Percentiles rank a stretch among this genome's conserved stretches.
Conservation (phyloP, 176 grass and related monocot genomes). For the Rhipidocladum racemiflorum region DNA sequence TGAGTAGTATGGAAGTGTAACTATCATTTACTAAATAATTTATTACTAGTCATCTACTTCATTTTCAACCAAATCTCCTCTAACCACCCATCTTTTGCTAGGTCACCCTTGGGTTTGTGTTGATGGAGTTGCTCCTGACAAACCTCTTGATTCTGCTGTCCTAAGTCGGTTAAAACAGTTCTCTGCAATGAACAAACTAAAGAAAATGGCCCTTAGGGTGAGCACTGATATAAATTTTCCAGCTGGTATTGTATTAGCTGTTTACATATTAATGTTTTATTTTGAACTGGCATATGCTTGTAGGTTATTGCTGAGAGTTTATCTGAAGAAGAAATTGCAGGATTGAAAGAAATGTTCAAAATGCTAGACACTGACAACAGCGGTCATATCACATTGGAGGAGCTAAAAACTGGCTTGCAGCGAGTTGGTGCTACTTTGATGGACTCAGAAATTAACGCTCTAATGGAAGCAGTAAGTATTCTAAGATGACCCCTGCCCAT, state of each 20-base stretch:
- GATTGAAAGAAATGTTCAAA: slow-evolving; percentile 83
- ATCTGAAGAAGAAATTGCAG: slow-evolving; percentile 81
- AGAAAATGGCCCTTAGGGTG: slow-evolving; percentile 80
- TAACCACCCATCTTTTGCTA: slow-evolving; percentile 16
- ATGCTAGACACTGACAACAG: slow-evolving; percentile 77
- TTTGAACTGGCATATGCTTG: background rate
- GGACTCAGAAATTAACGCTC: slow-evolving; percentile 70
- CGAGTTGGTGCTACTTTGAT: slow-evolving; percentile 70
- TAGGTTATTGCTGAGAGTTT: slow-evolving; percentile 79
- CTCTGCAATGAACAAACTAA: slow-evolving; percentile 86
- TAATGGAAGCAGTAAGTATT: slow-evolving; percentile 72
- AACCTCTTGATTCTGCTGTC: slow-evolving; percentile 81
- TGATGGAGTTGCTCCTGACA: slow-evolving; percentile 80
- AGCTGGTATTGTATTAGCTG: slow-evolving; percentile 4
- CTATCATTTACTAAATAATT: background rate
- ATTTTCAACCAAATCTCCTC: background rate
- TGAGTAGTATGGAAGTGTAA: slow-evolving; percentile 37
- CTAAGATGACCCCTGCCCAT: background rate
- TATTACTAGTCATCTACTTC: background rate
- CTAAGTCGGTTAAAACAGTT: slow-evolving; percentile 70
- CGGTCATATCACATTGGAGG: slow-evolving; percentile 69
- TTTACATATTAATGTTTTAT: background rate
- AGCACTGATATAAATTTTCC: slow-evolving; percentile 8
- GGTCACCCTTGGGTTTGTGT: slow-evolving; percentile 77
- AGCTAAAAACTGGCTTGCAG: slow-evolving; percentile 60